These are phyloP conservation scores for Magnusiomyces tetraspermus DNA, from an alignment of 1,139 yeast species.

Conservation along the genomic window DNA sequence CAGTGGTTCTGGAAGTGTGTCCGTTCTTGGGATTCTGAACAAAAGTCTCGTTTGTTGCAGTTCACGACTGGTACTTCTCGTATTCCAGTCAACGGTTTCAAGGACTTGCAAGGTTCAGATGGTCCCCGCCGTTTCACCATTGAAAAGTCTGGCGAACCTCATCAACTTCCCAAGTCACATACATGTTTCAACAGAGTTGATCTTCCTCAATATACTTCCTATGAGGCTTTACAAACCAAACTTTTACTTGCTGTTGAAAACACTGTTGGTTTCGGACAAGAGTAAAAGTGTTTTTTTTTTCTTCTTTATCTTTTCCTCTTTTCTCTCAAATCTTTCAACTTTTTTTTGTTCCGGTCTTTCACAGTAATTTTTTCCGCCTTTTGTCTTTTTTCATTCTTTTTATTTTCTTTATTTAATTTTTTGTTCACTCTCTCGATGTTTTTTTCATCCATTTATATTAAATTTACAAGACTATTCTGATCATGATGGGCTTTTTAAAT, in stretches of 20 bases:
- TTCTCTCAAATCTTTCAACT: not conserved
- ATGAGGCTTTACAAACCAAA: constrained; percentile 68
- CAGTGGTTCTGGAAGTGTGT: constrained; percentile 99
- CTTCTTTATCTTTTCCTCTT: not conserved
- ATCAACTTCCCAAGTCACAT: constrained; percentile 92
- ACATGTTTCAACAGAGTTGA: constrained; percentile 93
- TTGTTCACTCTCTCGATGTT: too few relatives aligned
- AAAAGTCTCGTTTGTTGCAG: constrained; percentile 87
- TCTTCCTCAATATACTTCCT: constrained; percentile 72
- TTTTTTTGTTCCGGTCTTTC: too few relatives aligned
- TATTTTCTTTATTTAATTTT: too few relatives aligned
- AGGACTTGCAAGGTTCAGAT: constrained; percentile 95
- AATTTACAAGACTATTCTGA: too few relatives aligned
- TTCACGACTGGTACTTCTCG: constrained; percentile 98
- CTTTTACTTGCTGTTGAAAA: constrained; percentile 84
- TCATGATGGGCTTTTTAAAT: too few relatives aligned
- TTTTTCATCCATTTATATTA: too few relatives aligned
- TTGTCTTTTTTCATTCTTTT: too few relatives aligned
- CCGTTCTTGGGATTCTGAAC: constrained; percentile 91
- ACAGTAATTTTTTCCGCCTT: too few relatives aligned
- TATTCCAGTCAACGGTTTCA: constrained; percentile 97
- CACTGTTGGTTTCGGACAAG: constrained; percentile 95
- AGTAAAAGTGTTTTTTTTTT: constrained; percentile 34
- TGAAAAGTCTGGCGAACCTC: constrained; percentile 92
- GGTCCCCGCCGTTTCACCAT: constrained; percentile 98